These are phyloP conservation scores for Pleurotus citrinopileatus DNA, from an alignment of 768 basidiomycete genomes.

Conservation along the genomic window DNA sequence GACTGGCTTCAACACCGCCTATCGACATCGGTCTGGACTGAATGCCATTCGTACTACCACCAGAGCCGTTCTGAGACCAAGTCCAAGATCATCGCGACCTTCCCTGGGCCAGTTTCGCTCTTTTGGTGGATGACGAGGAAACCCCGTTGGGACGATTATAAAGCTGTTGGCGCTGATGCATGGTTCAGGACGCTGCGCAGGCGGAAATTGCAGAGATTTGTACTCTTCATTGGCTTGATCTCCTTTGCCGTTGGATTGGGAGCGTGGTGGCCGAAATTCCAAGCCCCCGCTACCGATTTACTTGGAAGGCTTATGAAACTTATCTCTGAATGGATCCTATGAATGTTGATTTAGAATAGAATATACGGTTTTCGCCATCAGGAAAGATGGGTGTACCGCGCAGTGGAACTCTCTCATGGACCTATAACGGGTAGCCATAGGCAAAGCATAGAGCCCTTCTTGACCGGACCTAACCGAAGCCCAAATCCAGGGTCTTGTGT, in stretches of 20 bases:
- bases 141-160: constrained; percentile 42
- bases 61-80: constrained; percentile 28
- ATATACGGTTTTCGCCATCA: no score
- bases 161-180: constrained; percentile 34
- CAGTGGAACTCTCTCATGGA: no score
- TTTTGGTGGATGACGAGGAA: constrained; percentile 51
- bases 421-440: background rate
- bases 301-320: background rate
- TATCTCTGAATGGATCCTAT: background rate
- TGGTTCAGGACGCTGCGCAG: constrained; percentile 30
- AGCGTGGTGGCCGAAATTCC: constrained; percentile 10
- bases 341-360: background rate
- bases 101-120: constrained; percentile 49
- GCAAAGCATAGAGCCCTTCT: no score
- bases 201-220: constrained; percentile 19
- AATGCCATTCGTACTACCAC: constrained; percentile 54
- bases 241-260: constrained; percentile 19
- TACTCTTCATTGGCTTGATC: constrained; percentile 20
- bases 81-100: constrained; percentile 44
- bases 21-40: constrained; percentile 46
- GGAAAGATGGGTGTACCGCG: no score
- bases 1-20: constrained; percentile 47
- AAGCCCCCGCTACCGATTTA: background rate
- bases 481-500: constrained; percentile 13
- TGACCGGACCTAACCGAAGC: constrained; percentile 7